Conservation (phyloP, 441 rosid genomes). For the Corymbia calophylla region DNA sequence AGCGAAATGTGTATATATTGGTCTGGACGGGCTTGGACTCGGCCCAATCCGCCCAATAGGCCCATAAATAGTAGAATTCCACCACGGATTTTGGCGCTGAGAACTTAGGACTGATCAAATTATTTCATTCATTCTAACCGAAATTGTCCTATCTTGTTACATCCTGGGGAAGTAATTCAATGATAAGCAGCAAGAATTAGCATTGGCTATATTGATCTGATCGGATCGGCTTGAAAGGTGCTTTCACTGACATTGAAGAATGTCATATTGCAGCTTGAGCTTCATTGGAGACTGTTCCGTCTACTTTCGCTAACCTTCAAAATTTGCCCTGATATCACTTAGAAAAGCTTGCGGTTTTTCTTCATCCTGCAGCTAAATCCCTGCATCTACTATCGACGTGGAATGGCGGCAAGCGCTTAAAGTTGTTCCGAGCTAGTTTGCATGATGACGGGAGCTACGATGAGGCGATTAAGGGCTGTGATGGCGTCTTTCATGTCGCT, state of each 20-base stretch:
- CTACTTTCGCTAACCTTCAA: not conserved
- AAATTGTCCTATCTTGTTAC: not conserved
- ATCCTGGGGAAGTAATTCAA: not conserved
- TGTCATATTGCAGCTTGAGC: not conserved
- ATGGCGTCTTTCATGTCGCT: slow-evolving; percentile 87
- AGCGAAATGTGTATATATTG: not conserved
- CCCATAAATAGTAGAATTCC: not conserved
- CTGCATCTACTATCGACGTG: slow-evolving; percentile 30
- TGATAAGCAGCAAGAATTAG: not conserved
- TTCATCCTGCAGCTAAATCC: slow-evolving; percentile 34
- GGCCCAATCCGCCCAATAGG: not conserved
- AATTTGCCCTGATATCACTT: not conserved
- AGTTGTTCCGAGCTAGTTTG: slow-evolving; percentile 68
- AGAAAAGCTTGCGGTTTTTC: not conserved
- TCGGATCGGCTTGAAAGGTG: not conserved
- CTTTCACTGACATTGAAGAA: not conserved
- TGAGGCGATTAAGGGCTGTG: slow-evolving; percentile 61
- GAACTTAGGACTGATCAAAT: not conserved
- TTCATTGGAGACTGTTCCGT: not conserved
- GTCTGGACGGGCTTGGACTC: not conserved
- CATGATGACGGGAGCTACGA: slow-evolving; percentile 70
- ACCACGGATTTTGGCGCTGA: not conserved
- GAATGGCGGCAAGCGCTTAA: slow-evolving; percentile 34
- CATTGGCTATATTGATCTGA: not conserved
- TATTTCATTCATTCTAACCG: not conserved